A percentile compares a stretch with the other conserved stretches of the same genome.
These are phyloP conservation scores for Nicotiana sylvestris DNA, from an alignment of 257 asterid genomes.

Conservation along the genomic window DNA sequence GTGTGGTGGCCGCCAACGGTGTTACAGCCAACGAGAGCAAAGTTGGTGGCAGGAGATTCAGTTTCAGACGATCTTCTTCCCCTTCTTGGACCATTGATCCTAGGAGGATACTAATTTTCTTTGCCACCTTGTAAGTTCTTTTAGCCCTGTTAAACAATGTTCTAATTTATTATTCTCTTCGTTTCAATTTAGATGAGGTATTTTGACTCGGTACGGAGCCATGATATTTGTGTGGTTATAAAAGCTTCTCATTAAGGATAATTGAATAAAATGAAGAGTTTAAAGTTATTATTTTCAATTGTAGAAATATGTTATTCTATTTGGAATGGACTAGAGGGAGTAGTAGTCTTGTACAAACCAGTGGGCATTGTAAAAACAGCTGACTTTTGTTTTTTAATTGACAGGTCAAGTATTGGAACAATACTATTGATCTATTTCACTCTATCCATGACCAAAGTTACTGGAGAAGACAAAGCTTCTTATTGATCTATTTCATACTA, in stretches of 20 bases:
- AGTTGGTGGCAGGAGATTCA: slow-evolving; percentile 30
- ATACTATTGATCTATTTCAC: slow-evolving; percentile 37
- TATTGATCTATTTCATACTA: slow-evolving; percentile 15
- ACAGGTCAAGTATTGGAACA: slow-evolving; percentile 52
- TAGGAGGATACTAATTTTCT: slow-evolving; percentile 66
- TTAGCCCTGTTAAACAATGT: no score
- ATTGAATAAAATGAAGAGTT: no score
- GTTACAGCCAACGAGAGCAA: slow-evolving; percentile 30
- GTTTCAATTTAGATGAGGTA: no score
- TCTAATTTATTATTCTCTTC: no score
- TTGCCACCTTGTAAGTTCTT: slow-evolving; percentile 57
- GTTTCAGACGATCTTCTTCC: slow-evolving; percentile 53
- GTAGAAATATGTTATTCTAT: no score
- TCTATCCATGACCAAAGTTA: slow-evolving; percentile 28
- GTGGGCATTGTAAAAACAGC: background rate
- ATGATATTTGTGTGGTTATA: no score
- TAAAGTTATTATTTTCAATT: no score
- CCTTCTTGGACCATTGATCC: slow-evolving; percentile 44
- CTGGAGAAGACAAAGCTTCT: slow-evolving; percentile 23
- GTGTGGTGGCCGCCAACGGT: slow-evolving; percentile 16
- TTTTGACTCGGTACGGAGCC: no score
- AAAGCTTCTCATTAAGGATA: no score
- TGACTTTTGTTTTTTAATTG: background rate
- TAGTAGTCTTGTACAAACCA: background rate
- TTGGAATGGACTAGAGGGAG: no score